A percentile compares a stretch with the other conserved stretches of the same genome.
phyloP scores from a whole-genome alignment of 305 asterid species.

The Fraxinus paxiana region DNA sequence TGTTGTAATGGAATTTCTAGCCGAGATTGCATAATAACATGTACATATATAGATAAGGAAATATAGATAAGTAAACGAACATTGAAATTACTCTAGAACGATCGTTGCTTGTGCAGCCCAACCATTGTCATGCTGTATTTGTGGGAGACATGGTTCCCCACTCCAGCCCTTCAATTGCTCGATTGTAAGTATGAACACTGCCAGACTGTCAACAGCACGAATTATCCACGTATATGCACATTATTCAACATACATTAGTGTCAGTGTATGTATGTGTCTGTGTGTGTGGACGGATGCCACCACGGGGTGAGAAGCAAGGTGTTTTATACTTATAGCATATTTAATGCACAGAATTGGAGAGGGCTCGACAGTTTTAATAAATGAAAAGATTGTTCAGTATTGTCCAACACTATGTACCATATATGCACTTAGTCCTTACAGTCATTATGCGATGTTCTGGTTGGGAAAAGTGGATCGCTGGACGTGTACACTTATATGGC shows the following conservation, averaged over 20 bases:
- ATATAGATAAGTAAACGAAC: background rate
- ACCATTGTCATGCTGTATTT: slow-evolving; percentile 19
- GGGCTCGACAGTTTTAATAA: background rate
- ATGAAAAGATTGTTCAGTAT: background rate
- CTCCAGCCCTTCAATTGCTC: slow-evolving; percentile 23
- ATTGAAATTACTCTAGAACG: slow-evolving; percentile 25
- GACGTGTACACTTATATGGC: background rate
- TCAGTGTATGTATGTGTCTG: background rate
- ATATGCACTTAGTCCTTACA: background rate
- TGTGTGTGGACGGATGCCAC: background rate
- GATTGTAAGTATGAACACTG: background rate
- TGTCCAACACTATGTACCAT: background rate
- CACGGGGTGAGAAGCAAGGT: background rate
- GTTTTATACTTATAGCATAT: background rate
- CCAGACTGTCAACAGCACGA: background rate
- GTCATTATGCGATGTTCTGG: background rate
- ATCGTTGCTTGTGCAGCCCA: slow-evolving; percentile 8
- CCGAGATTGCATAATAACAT: background rate
- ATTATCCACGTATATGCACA: background rate
- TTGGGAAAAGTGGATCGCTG: background rate
- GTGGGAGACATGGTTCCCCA: slow-evolving; percentile 2
- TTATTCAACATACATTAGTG: background rate
- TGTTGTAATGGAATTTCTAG: background rate
- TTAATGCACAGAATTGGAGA: background rate
- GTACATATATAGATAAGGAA: background rate